Percentiles rank a stretch among this genome's conserved stretches.
Evolutionary conservation across 257 asterid genomes (phyloP).

Genomic region (Solanum appendiculatum): DNA sequence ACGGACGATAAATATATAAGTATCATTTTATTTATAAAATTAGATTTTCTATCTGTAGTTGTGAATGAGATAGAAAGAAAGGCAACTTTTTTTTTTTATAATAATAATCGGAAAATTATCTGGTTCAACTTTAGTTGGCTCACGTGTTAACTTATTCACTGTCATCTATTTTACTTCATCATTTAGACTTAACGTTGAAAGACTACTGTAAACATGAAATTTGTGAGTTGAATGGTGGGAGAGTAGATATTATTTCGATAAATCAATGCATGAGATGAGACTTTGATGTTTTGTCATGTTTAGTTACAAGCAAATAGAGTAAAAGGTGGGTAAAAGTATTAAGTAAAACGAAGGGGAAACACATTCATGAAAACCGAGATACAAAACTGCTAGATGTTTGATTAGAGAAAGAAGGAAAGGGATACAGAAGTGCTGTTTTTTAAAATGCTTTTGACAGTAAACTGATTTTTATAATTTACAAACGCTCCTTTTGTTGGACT

Average conservation of each 20-base stretch:
- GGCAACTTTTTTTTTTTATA: neutral
- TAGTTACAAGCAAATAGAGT: neutral
- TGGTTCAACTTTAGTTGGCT: neutral
- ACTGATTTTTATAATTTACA: neutral
- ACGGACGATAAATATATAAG: neutral
- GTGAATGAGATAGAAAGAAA: neutral
- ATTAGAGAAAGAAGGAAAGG: too few relatives aligned
- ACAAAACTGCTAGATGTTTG: too few relatives aligned
- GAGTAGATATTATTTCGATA: too few relatives aligned
- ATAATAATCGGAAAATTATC: neutral
- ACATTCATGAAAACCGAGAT: neutral
- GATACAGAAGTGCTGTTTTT: too few relatives aligned
- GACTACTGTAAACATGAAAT: neutral
- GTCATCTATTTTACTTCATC: neutral
- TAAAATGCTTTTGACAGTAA: neutral
- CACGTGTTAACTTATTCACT: too few relatives aligned
- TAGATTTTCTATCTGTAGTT: neutral
- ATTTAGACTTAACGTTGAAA: neutral
- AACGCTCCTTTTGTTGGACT: too few relatives aligned
- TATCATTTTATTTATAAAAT: neutral
- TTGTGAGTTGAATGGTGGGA: neutral
- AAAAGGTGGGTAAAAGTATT: neutral
- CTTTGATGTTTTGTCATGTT: too few relatives aligned
- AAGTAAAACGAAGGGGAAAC: neutral
- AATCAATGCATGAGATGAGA: too few relatives aligned